A percentile compares a stretch with the other conserved stretches of the same genome.
Evolutionary conservation across 176 grass and related monocot species (phyloP).

Genomic region (Juncus effusus): DNA sequence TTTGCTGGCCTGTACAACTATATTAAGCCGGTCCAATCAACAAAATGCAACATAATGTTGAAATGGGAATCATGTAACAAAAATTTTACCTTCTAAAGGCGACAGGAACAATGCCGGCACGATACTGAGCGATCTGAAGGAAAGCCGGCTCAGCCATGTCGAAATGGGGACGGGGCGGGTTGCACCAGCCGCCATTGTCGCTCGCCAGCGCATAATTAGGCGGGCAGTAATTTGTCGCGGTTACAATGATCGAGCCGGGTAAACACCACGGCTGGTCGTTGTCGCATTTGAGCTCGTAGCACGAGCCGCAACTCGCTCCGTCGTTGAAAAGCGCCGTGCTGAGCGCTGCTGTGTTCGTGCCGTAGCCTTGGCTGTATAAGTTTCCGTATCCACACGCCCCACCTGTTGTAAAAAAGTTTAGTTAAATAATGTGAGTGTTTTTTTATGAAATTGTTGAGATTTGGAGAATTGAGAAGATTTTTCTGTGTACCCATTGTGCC

Average conservation of each 20-base stretch:
- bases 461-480: not conserved
- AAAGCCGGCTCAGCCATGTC: constrained; percentile 87
- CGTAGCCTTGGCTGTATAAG: constrained; percentile 53
- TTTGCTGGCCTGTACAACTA: not conserved
- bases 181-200: constrained; percentile 91
- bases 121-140: constrained; percentile 85
- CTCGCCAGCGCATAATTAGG: constrained; percentile 65
- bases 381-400: constrained; percentile 63
- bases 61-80: no score
- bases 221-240: constrained; percentile 81
- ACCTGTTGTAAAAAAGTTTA: constrained; percentile 18
- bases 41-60: not conserved
- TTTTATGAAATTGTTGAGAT: not conserved
- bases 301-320: constrained; percentile 32
- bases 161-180: constrained; percentile 85
- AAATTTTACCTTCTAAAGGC: constrained; percentile 57
- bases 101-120: constrained; percentile 82
- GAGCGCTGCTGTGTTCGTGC: constrained; percentile 45
- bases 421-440: not conserved
- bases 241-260: constrained; percentile 54
- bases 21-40: not conserved
- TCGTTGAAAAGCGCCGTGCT: constrained; percentile 37
- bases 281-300: constrained; percentile 69
- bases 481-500: constrained; percentile 66
- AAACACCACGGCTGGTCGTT: constrained; percentile 43